phyloP scores from a whole-genome alignment of 225 moss, liverwort and hornwort species.

The Physcomitrellopsis africana region DNA sequence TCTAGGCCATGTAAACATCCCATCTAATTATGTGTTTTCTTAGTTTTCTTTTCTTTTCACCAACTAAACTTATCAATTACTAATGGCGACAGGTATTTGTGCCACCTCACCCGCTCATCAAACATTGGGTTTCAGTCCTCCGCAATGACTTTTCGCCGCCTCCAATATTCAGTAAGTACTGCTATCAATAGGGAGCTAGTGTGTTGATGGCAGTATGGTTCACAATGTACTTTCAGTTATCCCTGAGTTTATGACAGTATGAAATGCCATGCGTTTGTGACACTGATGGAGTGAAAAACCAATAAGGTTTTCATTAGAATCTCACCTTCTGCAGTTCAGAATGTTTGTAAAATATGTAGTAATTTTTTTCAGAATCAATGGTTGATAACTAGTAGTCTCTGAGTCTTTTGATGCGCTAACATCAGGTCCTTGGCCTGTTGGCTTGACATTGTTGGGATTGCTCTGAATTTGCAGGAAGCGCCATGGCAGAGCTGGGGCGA shows the following conservation, averaged over 20 bases:
- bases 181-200: neutral
- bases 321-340: too few species aligned
- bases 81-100: conserved; percentile 69
- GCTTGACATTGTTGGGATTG: conserved; percentile 5
- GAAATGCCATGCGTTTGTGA: neutral
- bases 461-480: conserved; percentile 68
- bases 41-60: neutral
- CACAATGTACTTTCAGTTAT: neutral
- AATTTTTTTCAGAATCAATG: too few species aligned
- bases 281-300: too few species aligned
- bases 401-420: neutral
- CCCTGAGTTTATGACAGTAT: neutral
- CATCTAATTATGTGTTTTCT: neutral
- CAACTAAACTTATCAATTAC: conserved; percentile 5
- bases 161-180: conserved; percentile 79
- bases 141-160: conserved; percentile 88
- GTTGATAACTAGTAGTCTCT: too few species aligned
- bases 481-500: conserved; percentile 90
- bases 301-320: too few species aligned
- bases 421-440: conserved; percentile 15
- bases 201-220: neutral
- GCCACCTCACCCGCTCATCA: conserved; percentile 91
- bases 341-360: too few species aligned
- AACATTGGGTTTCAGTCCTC: conserved; percentile 88
- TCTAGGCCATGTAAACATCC: neutral